phyloP scores from a whole-genome alignment of 805 yeast genomes.

The Tetrapisispora taiwanensis region DNA sequence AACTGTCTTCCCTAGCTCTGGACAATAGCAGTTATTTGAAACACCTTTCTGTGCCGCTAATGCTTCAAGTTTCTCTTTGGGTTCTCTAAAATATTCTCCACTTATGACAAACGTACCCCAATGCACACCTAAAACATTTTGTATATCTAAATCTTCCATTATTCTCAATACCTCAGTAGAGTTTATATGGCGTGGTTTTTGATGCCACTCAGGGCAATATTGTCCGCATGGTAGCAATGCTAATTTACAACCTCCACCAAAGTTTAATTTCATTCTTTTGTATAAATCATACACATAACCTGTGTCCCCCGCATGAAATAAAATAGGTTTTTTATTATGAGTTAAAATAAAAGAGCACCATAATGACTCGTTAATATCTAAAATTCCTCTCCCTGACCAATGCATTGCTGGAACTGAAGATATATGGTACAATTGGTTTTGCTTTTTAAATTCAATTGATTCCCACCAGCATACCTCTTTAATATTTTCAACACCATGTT shows the following conservation, averaged over 20 bases:
- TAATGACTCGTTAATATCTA: constrained; percentile 69
- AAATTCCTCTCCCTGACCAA: constrained; percentile 83
- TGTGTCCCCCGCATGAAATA: constrained; percentile 92
- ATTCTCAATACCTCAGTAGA: constrained; percentile 71
- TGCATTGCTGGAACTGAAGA: constrained; percentile 94
- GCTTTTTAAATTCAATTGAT: constrained; percentile 33
- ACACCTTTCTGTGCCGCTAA: constrained; percentile 35
- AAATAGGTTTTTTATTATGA: constrained; percentile 55
- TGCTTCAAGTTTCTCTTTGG: constrained; percentile 48
- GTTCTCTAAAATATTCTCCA: constrained; percentile 81
- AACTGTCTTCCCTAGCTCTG: constrained; percentile 67
- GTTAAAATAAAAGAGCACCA: constrained; percentile 84
- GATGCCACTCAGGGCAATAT: constrained; percentile 92
- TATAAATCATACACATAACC: constrained; percentile 77
- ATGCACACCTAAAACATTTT: constrained; percentile 74
- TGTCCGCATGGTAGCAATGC: constrained; percentile 90
- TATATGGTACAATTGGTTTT: constrained; percentile 52
- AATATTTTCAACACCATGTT: constrained; percentile 49
- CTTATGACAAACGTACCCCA: constrained; percentile 94
- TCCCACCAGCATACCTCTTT: constrained; percentile 95
- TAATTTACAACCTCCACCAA: constrained; percentile 48
- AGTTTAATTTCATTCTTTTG: constrained; percentile 48
- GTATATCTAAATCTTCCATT: constrained; percentile 49
- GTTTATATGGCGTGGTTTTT: constrained; percentile 75
- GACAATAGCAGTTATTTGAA: constrained; percentile 40